Conservation (phyloP, 495 filamentous ascomycete species). For the Xylaria intraflava region DNA sequence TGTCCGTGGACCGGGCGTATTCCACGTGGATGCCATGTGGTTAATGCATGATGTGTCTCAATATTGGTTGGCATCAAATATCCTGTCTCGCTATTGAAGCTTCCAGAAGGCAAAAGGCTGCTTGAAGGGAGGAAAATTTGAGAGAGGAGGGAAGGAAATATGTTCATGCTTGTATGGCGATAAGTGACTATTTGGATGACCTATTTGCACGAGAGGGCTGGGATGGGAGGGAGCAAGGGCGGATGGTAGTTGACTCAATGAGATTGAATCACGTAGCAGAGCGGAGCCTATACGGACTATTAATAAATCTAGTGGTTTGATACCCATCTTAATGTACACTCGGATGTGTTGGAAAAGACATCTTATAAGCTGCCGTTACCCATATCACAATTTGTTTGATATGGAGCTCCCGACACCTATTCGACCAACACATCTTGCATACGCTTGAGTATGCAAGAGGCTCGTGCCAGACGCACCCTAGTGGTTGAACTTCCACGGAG, state of each 20-base stretch:
- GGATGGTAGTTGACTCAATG: background rate
- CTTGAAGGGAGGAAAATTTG: background rate
- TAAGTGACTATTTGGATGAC: background rate
- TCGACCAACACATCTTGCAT: conserved; percentile 3
- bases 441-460: background rate
- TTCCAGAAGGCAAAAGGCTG: background rate
- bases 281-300: too few relatives aligned
- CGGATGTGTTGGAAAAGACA: background rate
- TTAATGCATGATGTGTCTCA: background rate
- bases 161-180: background rate
- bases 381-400: too few relatives aligned
- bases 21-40: background rate
- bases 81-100: background rate
- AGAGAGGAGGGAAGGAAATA: background rate
- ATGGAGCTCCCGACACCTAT: too few relatives aligned
- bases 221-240: background rate
- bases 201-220: background rate
- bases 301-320: too few relatives aligned
- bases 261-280: too few relatives aligned
- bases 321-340: background rate
- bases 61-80: background rate
- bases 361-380: too few relatives aligned
- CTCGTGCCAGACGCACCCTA: background rate
- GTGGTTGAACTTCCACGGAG: background rate
- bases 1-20: too few relatives aligned